Evolutionary conservation across 805 yeast species (phyloP), one percentile per base, ranked within the genome.

Genomic region (Peterozyma toletana): DNA sequence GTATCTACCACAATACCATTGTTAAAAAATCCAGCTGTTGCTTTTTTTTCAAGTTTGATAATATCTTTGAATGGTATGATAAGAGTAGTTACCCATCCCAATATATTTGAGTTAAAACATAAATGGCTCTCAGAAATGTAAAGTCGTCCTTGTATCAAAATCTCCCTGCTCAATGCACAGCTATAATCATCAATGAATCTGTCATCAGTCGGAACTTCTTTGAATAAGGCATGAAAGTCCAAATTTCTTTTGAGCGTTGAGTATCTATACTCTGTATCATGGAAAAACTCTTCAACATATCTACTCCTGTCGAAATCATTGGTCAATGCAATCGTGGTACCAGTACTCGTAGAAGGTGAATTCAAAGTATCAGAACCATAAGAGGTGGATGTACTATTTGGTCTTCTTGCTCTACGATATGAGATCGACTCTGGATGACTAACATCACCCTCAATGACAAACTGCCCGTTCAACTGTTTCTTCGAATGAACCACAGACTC

Each of bases 11-110:
- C 66, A 35, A 91, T 87, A 3, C 96, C 97, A 58, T 91, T 91
- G 17, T 96, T 95, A 55, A 91, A 88, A 18, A 91, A 67, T 0
- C 95, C 96, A 5, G 87, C 96, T 0, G 96, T 88, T 15, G 80
- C 73, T 46, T 80, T 83, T 61, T 87, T 86, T 54, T 91, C 96
- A 52, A 89, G 77, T 29, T 74, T 68, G 10, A 73, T 68, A 21
- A 93, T 77, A 44, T 88, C 96, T 39, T 73, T 77, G 51, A 81
- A 74, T 0, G 87, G 80, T 15, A 93, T 73, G 2, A 83, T 75
- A 34, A 90, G 65, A 50, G 77, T 85, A 9, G 96, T 87, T 10
- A 88, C 85, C 96, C 96, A 90, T 1, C 96, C 96, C 38, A 91
- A 65, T 35, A 93, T 68, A 52, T 83, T 84, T 7, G 96, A 84